These are phyloP conservation scores for Choanephora cucurbitarum DNA, from an alignment of 371 early-diverging fungal genomes.

Conservation along the genomic window DNA sequence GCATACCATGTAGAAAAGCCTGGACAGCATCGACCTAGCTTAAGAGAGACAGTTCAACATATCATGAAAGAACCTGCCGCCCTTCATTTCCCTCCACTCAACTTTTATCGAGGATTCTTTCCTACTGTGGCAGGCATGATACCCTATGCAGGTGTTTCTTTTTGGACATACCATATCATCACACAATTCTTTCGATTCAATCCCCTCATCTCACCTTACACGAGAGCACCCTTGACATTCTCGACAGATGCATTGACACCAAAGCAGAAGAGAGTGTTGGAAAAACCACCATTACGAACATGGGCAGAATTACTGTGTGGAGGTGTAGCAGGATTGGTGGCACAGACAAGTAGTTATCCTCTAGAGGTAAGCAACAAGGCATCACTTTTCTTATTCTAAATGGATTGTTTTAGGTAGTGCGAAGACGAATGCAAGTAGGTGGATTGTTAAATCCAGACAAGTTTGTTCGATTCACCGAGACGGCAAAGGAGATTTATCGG, in stretches of 20 bases:
- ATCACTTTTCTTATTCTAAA: too few species aligned
- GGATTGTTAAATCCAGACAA: constrained; percentile 56
- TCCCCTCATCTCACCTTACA: constrained; percentile 35
- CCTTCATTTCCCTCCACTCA: constrained; percentile 43
- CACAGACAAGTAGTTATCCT: constrained; percentile 89
- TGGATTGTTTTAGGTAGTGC: too few species aligned
- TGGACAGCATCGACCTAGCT: constrained; percentile 34
- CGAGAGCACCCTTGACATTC: constrained; percentile 22
- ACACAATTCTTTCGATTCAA: constrained; percentile 59
- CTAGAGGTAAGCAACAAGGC: constrained; percentile 54
- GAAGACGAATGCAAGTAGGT: constrained; percentile 89
- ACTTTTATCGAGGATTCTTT: constrained; percentile 93
- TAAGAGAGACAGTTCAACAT: constrained; percentile 40
- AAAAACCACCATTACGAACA: constrained; percentile 52
- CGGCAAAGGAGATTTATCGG: constrained; percentile 60
- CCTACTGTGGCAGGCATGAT: constrained; percentile 93
- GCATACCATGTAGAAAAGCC: constrained; percentile 76
- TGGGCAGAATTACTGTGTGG: constrained; percentile 83
- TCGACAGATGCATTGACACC: constrained; percentile 31
- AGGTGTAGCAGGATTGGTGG: constrained; percentile 80
- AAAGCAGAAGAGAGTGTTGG: constrained; percentile 23
- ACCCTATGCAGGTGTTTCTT: constrained; percentile 95
- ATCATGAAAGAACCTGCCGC: constrained; percentile 63
- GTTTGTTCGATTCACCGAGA: constrained; percentile 57
- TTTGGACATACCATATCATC: constrained; percentile 73